Base-by-base conservation (phyloP, 2,329 filamentous ascomycete species). In the Aspergillus sp. region DNA sequence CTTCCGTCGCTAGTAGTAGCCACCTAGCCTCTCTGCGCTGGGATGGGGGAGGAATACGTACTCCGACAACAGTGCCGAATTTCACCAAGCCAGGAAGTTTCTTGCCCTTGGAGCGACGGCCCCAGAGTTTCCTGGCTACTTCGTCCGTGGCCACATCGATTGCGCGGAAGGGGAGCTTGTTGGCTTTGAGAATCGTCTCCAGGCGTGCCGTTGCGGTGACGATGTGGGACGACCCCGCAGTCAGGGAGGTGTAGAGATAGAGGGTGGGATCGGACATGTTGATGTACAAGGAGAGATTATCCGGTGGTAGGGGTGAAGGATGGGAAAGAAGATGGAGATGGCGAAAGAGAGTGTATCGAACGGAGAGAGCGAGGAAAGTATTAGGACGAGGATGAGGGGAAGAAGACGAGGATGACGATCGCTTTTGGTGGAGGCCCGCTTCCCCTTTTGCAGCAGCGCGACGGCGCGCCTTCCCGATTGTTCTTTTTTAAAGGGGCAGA, bases 211-310 rank as follows among this genome's bases (percentile, higher is more conserved):
- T 98, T 25, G 93, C 95, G 42, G 95, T 98, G 72, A 98, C 88
- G 75, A 98, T 96, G 77, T 97, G 92, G 23, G 92, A 96, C 42
- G 92, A 96, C 65, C 95, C 95, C 61, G 95, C 91, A 19, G 95
- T 98, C 58, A 99, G 84, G 56, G 94, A 98, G 62, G 95, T 98
- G 81, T 96, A 97, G 70, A 99, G 90, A 81, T 95, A 99, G 64
- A 99, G 87, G 27, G 88, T 82, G 52, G 89, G 85, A 62, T 79
- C 78, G 50, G 76, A 68, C 76, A 77, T 75, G 49, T 15, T 36
- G 32, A 36, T 13, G 11, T 36, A 36, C 32, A 36, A 36, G 32
- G 32, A 36, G 2, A 5, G 11, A 15, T 36, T 6, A 36, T 36
- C 32, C 32, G 32, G 2, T 36, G 5, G 11, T 36, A 13, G 32